Conservation (phyloP, 2,329 filamentous ascomycete genomes). For the Boeremia exigua region DNA sequence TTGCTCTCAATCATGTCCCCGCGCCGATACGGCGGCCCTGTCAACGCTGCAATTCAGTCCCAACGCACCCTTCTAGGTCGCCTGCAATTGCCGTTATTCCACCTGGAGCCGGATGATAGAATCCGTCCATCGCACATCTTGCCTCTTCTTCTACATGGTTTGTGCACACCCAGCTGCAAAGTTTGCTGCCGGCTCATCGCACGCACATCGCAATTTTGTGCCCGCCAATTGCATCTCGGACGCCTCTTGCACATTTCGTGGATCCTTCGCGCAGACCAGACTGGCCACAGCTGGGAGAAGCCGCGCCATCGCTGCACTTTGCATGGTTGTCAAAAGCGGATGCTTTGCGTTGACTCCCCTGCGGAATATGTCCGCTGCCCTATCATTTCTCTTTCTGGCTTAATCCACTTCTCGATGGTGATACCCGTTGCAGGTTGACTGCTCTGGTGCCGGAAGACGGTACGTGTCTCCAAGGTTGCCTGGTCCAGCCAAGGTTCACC, state of each 20-base stretch:
- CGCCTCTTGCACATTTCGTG: not conserved
- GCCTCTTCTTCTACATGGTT: not conserved
- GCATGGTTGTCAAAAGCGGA: not conserved
- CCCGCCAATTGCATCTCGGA: not conserved
- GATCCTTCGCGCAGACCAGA: not conserved
- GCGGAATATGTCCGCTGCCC: too few species aligned
- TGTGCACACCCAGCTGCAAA: not conserved
- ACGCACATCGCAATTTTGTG: slow-evolving; percentile 4
- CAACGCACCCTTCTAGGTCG: too few species aligned
- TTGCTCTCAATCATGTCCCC: too few species aligned
- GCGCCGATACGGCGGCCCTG: too few species aligned
- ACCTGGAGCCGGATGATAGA: not conserved
- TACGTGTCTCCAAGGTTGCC: not conserved
- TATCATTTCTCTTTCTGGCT: too few species aligned
- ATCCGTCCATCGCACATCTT: not conserved
- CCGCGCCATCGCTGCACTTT: not conserved
- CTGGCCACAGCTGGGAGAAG: not conserved
- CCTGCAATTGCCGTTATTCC: not conserved
- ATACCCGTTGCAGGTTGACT: not conserved
- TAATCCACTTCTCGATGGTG: not conserved
- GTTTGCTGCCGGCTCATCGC: not conserved
- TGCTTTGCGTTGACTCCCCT: not conserved
- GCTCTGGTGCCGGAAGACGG: not conserved
- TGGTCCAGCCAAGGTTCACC: not conserved
- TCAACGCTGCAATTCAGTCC: too few species aligned